Evolutionary conservation across 2,329 filamentous ascomycete genomes (phyloP), one percentile per base, ranked within the genome.

Genomic region (Macrophomina tecta): DNA sequence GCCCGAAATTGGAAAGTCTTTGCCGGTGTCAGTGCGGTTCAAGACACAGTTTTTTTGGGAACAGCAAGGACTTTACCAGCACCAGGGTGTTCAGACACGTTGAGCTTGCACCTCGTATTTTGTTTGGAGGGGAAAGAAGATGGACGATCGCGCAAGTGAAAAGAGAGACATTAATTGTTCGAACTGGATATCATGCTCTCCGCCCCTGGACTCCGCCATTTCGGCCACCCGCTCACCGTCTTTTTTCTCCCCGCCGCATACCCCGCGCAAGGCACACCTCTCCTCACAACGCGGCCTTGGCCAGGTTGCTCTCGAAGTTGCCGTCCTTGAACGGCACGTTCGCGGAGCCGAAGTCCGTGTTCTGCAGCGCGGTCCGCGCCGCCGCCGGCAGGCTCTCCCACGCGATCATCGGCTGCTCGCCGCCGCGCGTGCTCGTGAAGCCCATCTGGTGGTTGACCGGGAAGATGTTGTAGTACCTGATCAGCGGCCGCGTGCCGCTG

Each of bases 381-480:
- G 77, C 80, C 7, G 70, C 68, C 4, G 81, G 78, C 75, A 85
- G 71, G 23, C 80, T 83, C 71, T 84, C 82, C 81, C 82, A 85
- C 11, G 82, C 83, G 70, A 84, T 77, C 34, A 84, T 61, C 7
- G 82, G 82, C 75, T 83, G 82, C 64, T 77, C 74, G 1, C 80
- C 81, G 1, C 82, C 83, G 7, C 78, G 73, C 0, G 74, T 75
- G 7, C 55, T 72, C 4, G 81, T 83, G 16, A 80, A 73, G 18
- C 81, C 80, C 48, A 81, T 71, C 69, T 82, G 79, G 68, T 85
- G 83, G 68, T 85, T 77, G 0, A 85, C 48, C 0, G 84, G 84
- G 78, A 78, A 86, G 11, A 76, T 70, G 61, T 80, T 84, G 42
- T 80, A 77, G 62, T 87, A 87, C 8, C 79, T 77, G 65, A 86